A percentile compares a stretch with the other conserved stretches of the same genome.
phyloP scores from a whole-genome alignment of 2,329 filamentous ascomycete genomes.

The Plectosphaerella plurivora region DNA sequence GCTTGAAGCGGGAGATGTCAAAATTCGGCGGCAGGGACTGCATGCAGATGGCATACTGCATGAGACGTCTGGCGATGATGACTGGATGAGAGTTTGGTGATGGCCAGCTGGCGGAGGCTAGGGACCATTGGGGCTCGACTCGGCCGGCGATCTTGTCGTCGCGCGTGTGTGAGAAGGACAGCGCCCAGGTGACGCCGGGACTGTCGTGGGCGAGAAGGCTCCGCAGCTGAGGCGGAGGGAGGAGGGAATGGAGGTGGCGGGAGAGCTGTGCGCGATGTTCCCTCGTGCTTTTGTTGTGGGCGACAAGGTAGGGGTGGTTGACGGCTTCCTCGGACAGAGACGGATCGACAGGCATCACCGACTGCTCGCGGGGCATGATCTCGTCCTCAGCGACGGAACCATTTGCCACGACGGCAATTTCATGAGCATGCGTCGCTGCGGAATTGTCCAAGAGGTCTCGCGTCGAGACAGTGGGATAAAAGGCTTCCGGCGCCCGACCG shows the following conservation, averaged over 20 bases:
- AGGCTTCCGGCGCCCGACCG: constrained; percentile 20
- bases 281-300: background rate
- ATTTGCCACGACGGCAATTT: background rate
- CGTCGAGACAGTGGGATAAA: constrained; percentile 34
- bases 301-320: background rate
- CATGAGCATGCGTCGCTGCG: constrained; percentile 3
- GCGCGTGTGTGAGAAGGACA: constrained; percentile 18
- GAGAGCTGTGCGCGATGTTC: background rate
- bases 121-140: constrained; percentile 9
- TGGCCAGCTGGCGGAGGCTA: constrained; percentile 14
- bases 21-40: constrained; percentile 35
- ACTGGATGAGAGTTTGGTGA: constrained; percentile 33
- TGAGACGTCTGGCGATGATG: constrained; percentile 39
- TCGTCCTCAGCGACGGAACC: constrained; percentile 10
- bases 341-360: background rate
- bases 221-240: constrained; percentile 5
- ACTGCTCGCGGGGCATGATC: constrained; percentile 1
- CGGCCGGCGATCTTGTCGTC: constrained; percentile 23
- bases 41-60: constrained; percentile 39
- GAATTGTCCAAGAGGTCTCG: constrained; percentile 18
- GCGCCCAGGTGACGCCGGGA: constrained; percentile 16
- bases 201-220: constrained; percentile 10
- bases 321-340: background rate
- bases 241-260: background rate
- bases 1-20: constrained; percentile 12